A percentile compares a stretch with the other conserved stretches of the same genome.
Conservation (phyloP, 768 basidiomycete genomes). For the Rhodotorula graminis region DNA sequence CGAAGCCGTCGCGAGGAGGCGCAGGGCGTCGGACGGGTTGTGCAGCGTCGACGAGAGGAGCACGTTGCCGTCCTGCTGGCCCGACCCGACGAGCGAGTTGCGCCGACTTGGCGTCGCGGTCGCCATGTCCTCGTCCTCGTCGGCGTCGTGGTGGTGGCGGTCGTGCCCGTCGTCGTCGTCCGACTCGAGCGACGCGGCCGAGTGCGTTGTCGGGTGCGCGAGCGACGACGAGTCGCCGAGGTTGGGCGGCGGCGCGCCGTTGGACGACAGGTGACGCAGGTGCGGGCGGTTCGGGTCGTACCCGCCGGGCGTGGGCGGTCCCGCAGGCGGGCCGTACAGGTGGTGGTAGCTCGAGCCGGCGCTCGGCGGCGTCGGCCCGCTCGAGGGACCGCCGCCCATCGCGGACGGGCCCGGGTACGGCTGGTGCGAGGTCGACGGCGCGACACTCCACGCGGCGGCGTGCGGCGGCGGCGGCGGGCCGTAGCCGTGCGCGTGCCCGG, state of each 20-base stretch:
- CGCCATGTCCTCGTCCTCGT: constrained; percentile 7
- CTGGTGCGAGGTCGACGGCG: background rate
- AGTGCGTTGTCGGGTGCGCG: background rate
- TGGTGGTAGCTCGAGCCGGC: background rate
- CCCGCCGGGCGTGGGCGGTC: background rate
- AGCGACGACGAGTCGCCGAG: too few relatives aligned
- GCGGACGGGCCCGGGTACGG: background rate
- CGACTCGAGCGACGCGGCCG: background rate
- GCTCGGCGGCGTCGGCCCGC: background rate
- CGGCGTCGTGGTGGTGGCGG: background rate
- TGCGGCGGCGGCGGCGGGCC: background rate
- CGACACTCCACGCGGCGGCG: background rate
- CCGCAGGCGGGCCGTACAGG: background rate
- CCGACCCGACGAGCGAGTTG: background rate
- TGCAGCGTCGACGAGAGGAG: constrained; percentile 33
- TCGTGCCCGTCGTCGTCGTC: constrained; percentile 1
- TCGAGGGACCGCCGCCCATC: background rate
- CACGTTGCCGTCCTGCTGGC: constrained; percentile 16
- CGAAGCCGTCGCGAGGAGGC: constrained; percentile 30
- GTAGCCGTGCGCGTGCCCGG: background rate
- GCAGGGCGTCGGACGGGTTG: constrained; percentile 36
- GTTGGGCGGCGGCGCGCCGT: background rate
- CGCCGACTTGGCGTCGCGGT: background rate
- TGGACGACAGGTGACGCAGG: background rate
- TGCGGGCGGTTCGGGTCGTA: constrained; percentile 1